A percentile compares a stretch with the other conserved stretches of the same genome.
Evolutionary conservation across 495 filamentous ascomycete species (phyloP).

Genomic region (Trichoderma parareesei): DNA sequence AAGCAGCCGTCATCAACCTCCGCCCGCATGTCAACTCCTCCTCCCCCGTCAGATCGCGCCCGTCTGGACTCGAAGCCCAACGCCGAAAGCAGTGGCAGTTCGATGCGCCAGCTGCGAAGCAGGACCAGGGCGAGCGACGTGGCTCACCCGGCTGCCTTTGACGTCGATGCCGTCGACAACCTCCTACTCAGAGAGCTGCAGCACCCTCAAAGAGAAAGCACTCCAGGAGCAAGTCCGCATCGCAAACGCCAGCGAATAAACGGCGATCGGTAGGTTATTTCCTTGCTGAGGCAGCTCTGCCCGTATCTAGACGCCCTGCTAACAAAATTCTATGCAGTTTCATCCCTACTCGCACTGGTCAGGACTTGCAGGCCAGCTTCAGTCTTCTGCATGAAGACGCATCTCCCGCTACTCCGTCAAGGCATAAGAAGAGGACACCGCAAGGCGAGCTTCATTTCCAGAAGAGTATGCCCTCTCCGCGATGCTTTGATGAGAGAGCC

Average conservation of each 20-base stretch:
- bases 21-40: constrained; percentile 29
- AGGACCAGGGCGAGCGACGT: constrained; percentile 24
- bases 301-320: constrained; percentile 11
- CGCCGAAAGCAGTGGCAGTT: constrained; percentile 17
- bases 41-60: constrained; percentile 28
- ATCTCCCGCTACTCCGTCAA: constrained; percentile 84
- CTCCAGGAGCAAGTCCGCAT: constrained; percentile 69
- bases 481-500: constrained; percentile 18
- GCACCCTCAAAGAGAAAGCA: constrained; percentile 50
- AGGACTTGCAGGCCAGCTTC: constrained; percentile 87
- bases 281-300: background rate
- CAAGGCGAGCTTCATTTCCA: constrained; percentile 92
- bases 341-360: constrained; percentile 88
- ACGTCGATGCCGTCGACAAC: constrained; percentile 29
- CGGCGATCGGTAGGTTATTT: constrained; percentile 56
- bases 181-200: constrained; percentile 25
- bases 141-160: constrained; percentile 20
- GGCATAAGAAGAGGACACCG: constrained; percentile 71
- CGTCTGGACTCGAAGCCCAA: constrained; percentile 28
- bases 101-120: constrained; percentile 22
- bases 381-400: constrained; percentile 84
- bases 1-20: background rate
- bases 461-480: constrained; percentile 49
- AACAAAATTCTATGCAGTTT: constrained; percentile 52
- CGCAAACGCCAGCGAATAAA: constrained; percentile 82